These are phyloP conservation scores for Phalaenopsis aphrodite DNA, from an alignment of 106 monocot genomes.

Conservation along the genomic window DNA sequence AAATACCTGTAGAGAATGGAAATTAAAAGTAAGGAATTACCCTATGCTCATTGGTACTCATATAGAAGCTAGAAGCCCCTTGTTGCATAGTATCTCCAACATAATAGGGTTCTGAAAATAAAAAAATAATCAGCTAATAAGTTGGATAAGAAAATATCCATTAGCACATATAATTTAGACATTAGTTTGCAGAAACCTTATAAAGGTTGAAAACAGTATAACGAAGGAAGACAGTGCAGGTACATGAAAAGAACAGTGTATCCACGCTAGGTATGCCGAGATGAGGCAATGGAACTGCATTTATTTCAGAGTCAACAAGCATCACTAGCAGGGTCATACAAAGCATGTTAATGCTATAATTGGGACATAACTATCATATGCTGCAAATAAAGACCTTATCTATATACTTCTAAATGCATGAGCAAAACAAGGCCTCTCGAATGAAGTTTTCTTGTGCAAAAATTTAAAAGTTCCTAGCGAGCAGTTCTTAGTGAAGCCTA, in stretches of 20 bases:
- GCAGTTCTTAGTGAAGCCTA: neutral
- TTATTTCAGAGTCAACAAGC: neutral
- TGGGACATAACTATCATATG: neutral
- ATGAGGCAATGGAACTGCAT: neutral
- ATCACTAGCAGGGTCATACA: neutral
- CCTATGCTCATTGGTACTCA: conserved; percentile 6
- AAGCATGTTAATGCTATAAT: neutral
- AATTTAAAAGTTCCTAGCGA: neutral
- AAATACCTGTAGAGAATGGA: neutral
- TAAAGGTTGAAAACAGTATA: neutral
- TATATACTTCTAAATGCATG: neutral
- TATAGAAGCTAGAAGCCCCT: conserved; percentile 5
- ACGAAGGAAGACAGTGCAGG: neutral
- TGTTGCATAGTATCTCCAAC: conserved; percentile 22
- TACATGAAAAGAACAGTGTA: neutral
- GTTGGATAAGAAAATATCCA: neutral
- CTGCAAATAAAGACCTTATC: neutral
- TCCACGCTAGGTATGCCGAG: neutral
- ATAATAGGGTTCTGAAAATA: conserved; percentile 20
- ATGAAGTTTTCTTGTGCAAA: neutral
- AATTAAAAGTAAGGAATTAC: conserved; percentile 2
- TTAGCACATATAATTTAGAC: neutral
- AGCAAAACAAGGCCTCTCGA: neutral
- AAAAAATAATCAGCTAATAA: neutral
- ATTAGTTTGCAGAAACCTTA: neutral